A percentile compares a stretch with the other conserved stretches of the same genome.
Evolutionary conservation across 2,329 filamentous ascomycete species (phyloP).

Genomic region (Aureobasidium sp.): DNA sequence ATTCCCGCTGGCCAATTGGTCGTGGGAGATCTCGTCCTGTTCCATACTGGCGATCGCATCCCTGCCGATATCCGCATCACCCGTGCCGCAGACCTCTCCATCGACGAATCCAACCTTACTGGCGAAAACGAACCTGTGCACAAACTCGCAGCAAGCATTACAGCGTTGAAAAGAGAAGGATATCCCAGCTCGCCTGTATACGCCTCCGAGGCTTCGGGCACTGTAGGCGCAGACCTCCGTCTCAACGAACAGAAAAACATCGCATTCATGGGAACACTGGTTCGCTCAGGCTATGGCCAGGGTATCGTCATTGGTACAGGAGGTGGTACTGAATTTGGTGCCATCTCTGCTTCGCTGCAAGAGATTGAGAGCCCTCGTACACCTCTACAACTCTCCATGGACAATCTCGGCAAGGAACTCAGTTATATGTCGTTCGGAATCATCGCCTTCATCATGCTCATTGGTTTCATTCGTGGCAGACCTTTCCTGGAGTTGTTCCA

Average conservation of each 20-base stretch:
- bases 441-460: conserved; percentile 84
- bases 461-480: conserved; percentile 86
- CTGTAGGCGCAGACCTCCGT: conserved; percentile 56
- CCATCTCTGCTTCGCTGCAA: conserved; percentile 87
- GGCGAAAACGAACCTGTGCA: conserved; percentile 91
- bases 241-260: conserved; percentile 78
- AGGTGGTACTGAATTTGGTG: conserved; percentile 87
- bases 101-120: conserved; percentile 94
- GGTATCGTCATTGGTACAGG: conserved; percentile 97
- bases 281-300: conserved; percentile 89
- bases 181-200: conserved; percentile 47
- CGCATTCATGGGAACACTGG: conserved; percentile 95
- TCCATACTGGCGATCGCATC: conserved; percentile 92
- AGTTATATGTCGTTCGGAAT: conserved; percentile 96
- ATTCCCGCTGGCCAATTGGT: conserved; percentile 83
- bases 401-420: conserved; percentile 88
- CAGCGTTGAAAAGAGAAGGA: conserved; percentile 25
- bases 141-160: conserved; percentile 46
- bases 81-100: conserved; percentile 77
- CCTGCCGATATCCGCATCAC: conserved; percentile 94
- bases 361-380: conserved; percentile 94
- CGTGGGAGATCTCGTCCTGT: conserved; percentile 84
- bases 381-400: conserved; percentile 92
- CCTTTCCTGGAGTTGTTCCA: conserved; percentile 90
- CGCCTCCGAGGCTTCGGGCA: conserved; percentile 49